phyloP scores from a whole-genome alignment of 225 moss, liverwort and hornwort genomes.

The Lunularia cruciata region DNA sequence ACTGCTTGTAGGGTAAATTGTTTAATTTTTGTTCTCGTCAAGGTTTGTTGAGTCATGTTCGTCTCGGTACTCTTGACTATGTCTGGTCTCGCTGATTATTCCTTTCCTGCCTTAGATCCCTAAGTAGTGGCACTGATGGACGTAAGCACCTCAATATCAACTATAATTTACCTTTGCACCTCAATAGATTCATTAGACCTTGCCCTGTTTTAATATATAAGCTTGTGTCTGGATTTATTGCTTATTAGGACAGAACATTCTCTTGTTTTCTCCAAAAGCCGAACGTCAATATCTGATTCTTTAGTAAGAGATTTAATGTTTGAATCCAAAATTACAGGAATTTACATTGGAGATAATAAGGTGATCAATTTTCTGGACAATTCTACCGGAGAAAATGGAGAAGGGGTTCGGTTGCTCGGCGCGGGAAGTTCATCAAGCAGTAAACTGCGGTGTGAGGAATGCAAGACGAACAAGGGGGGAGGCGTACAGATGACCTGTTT shows the following conservation, averaged over 20 bases:
- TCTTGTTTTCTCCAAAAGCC: no score
- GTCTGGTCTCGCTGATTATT: no score
- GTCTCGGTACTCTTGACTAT: no score
- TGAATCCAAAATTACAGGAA: slow-evolving; percentile 12
- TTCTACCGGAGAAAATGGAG: slow-evolving; percentile 7
- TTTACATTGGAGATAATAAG: slow-evolving; percentile 21
- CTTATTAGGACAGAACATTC: neutral
- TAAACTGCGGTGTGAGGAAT: slow-evolving; percentile 18
- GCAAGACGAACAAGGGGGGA: slow-evolving; percentile 13
- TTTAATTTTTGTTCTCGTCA: no score
- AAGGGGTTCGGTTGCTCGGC: slow-evolving; percentile 11
- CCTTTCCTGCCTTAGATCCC: no score
- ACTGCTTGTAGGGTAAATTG: no score
- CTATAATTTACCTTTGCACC: neutral
- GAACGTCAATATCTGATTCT: no score
- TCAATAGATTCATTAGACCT: neutral
- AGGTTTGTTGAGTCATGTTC: no score
- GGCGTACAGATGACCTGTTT: slow-evolving; percentile 30
- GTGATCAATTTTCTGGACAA: slow-evolving; percentile 33
- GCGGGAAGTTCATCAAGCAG: neutral
- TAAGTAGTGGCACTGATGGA: no score
- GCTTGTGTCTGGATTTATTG: neutral
- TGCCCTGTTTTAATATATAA: neutral
- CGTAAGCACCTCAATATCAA: no score
- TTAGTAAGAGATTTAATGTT: neutral